Evolutionary conservation across 2,329 filamentous ascomycete species (phyloP).

Genomic region (Penicillium aurantiogriseum): DNA sequence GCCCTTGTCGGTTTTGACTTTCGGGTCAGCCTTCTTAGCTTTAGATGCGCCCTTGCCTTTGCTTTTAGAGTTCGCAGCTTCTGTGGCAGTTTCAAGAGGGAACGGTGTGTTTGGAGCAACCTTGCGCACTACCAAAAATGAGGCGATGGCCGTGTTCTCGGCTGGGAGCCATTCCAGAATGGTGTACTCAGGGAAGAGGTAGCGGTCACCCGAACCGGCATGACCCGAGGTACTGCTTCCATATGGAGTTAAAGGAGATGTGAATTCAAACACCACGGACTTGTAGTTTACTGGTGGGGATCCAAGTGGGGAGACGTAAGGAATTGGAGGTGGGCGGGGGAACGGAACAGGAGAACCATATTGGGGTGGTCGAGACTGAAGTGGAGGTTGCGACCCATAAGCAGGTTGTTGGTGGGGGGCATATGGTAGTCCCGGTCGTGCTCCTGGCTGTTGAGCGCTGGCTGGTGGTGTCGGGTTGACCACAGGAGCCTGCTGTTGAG

Average conservation of each 20-base stretch:
- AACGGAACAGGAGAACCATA: slow-evolving; percentile 30
- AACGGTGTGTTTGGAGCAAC: slow-evolving; percentile 41
- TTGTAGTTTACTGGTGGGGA: slow-evolving; percentile 44
- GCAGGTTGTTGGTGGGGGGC: slow-evolving; percentile 33
- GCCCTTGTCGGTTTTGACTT: slow-evolving; percentile 23
- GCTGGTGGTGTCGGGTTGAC: slow-evolving; percentile 24
- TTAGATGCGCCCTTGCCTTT: slow-evolving; percentile 35
- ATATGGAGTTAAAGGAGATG: slow-evolving; percentile 42
- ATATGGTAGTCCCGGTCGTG: slow-evolving; percentile 30
- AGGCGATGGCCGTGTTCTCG: slow-evolving; percentile 47
- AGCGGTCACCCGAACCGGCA: slow-evolving; percentile 47
- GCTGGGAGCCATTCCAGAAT: slow-evolving; percentile 50
- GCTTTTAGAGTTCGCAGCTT: slow-evolving; percentile 29
- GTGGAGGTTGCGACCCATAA: slow-evolving; percentile 33
- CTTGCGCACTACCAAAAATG: slow-evolving; percentile 48
- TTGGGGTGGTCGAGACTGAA: slow-evolving; percentile 39
- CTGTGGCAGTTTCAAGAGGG: slow-evolving; percentile 35
- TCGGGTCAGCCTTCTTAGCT: slow-evolving; percentile 40
- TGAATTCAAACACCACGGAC: slow-evolving; percentile 50
- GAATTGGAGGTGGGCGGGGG: slow-evolving; percentile 13
- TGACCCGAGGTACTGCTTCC: slow-evolving; percentile 43
- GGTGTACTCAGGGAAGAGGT: slow-evolving; percentile 49
- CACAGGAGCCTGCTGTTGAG: slow-evolving; percentile 25
- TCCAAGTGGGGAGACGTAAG: slow-evolving; percentile 33
- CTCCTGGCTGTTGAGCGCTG: slow-evolving; percentile 21